Evolutionary conservation across 2,329 filamentous ascomycete species (phyloP), one percentile per base, ranked within the genome.

Genomic region (Colletotrichum cordylinicola): DNA sequence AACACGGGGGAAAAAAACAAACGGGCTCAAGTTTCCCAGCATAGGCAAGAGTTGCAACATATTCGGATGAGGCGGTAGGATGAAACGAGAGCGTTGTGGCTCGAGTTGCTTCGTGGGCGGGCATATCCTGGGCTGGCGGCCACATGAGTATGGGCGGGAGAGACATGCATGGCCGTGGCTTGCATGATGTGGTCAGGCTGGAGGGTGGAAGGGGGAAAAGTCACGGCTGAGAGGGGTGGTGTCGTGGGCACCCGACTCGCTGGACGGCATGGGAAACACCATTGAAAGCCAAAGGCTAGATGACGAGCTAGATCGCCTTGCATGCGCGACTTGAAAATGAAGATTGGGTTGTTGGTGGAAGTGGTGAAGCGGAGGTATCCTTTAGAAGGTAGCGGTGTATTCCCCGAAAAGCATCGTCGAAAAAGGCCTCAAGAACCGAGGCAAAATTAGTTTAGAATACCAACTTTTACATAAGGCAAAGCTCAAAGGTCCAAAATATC

Each of bases 111-210:
- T 1, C 4, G 56, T 21, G 5, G 58, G n/a, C 58, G 65, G 74
- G 70, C 52, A 55, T 61, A 73, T 64, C 74, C 65, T 52, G 67
- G 43, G 56, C 12, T n/a, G 9, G 58, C 29, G 16, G 64, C 43
- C 58, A 74, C 48, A 66, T 43, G 69, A 43, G 31, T 33, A 13
- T 21, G 39, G 37, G 31, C 39, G 35, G 33, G 69, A 75, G 52
- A 72, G 69, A 72, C 69, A 67, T 75, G 73, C 73, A 48, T 72
- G 69, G 69, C 55, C 43, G n/a, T 52, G 43, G 43, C 43, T 52
- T 52, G 64, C 70, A 76, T 76, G 70, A 74, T 74, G 39, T 52
- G 74, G 70, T 74, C 64, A 74, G 70, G 70, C 43, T 60, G 24
- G 29, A 52, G 10, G 13, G n/a, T 8, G 43, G n/a, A 24, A 52